Percentiles rank a stretch among this genome's conserved stretches.
Conservation (phyloP, 2,329 filamentous ascomycete species). For the Epichloe bromicola region DNA sequence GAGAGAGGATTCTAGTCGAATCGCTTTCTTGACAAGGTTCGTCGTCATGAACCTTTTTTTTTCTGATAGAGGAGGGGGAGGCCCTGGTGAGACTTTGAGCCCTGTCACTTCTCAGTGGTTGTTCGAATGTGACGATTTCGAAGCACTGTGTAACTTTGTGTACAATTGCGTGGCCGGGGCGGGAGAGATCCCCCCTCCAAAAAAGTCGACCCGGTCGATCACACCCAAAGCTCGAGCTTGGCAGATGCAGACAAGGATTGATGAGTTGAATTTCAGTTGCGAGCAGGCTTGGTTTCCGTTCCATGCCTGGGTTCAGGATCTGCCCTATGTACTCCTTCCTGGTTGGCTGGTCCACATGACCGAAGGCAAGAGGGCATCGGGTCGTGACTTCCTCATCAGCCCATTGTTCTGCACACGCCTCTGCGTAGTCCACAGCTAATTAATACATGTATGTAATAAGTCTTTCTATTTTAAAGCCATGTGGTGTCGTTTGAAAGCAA, state of each 20-base stretch:
- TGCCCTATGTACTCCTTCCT: not conserved
- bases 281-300: too few species aligned
- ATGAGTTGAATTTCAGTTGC: too few species aligned
- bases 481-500: too few species aligned
- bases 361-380: too few species aligned
- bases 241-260: not conserved
- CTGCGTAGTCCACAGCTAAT: too few species aligned
- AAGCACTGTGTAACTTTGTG: conserved; percentile 2
- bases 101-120: conserved; percentile 1
- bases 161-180: not conserved
- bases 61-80: not conserved
- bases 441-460: too few species aligned
- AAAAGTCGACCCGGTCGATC: not conserved
- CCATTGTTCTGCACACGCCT: not conserved
- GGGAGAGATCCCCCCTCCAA: not conserved
- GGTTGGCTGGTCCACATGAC: too few species aligned
- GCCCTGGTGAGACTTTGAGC: not conserved
- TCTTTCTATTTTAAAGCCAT: too few species aligned
- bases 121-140: conserved; percentile 1
- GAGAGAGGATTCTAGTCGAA: not conserved
- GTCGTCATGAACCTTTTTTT: not conserved
- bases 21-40: not conserved
- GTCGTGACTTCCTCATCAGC: not conserved
- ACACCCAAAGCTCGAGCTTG: not conserved
- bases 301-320: not conserved